Conservation (phyloP, 768 basidiomycete species). For the Neoboletus subvelutipes region DNA sequence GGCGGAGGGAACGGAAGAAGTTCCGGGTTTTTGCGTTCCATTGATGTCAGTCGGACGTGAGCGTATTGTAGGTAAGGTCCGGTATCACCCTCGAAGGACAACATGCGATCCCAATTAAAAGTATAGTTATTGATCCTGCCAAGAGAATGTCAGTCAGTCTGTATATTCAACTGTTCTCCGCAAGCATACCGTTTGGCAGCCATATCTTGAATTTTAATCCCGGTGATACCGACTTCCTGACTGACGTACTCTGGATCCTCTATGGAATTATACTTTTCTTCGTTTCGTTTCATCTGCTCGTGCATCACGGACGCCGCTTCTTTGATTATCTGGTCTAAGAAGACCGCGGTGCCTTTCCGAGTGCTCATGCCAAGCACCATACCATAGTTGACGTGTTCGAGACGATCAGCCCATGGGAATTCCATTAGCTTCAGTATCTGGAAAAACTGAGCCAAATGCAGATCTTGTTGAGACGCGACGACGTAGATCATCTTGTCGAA, state of each 20-base stretch:
- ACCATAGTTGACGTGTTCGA: constrained; percentile 90
- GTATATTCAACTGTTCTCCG: not conserved
- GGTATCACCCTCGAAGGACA: constrained; percentile 94
- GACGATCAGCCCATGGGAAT: constrained; percentile 77
- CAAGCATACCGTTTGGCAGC: constrained; percentile 76
- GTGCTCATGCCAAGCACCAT: constrained; percentile 95
- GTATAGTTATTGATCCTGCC: constrained; percentile 91
- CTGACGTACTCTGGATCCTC: constrained; percentile 82
- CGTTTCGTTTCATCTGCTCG: constrained; percentile 93
- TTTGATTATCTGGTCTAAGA: constrained; percentile 89
- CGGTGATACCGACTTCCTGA: constrained; percentile 87
- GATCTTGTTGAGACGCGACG: constrained; percentile 81
- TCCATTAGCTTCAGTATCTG: constrained; percentile 89
- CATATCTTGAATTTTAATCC: constrained; percentile 98
- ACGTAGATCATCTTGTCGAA: constrained; percentile 95
- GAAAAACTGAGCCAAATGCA: constrained; percentile 91
- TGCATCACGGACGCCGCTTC: constrained; percentile 91
- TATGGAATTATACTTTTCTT: constrained; percentile 86
- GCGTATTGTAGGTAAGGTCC: constrained; percentile 97
- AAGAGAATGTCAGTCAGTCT: not conserved
- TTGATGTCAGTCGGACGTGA: constrained; percentile 88
- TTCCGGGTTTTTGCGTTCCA: constrained; percentile 88
- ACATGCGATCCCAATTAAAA: constrained; percentile 93
- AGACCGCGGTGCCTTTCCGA: constrained; percentile 90
- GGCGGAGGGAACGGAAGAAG: constrained; percentile 74